Evolutionary conservation across 2,329 filamentous ascomycete species (phyloP), one percentile per base, ranked within the genome.

Genomic region (Dothidotthia symphoricarpi): DNA sequence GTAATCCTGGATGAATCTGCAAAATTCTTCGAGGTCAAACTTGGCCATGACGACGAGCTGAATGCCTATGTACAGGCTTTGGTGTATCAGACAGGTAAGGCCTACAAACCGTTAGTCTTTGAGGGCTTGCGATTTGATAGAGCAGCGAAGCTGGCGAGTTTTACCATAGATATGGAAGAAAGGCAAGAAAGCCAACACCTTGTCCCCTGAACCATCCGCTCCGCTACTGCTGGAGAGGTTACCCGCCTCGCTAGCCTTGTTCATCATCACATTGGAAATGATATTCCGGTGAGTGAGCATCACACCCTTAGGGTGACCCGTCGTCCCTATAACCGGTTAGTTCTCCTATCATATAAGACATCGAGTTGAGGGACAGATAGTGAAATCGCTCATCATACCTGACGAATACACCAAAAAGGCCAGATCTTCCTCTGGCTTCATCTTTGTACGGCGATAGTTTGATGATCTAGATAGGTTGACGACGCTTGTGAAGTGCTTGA

Each of bases 91-190:
- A 53, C 80, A 84, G 10, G 81, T 86, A 16, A 95, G 76, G 6
- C 85, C 85, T 69, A 11, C 14, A 4, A 0, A 6, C 24, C 24
- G 22, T 54, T 35, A 55, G 45, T n/a, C n/a, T n/a, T n/a, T n/a
- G n/a, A n/a, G n/a, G n/a, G n/a, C n/a, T n/a, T n/a, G n/a, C n/a
- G n/a, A n/a, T n/a, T n/a, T n/a, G n/a, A n/a, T n/a, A n/a, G n/a
- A n/a, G n/a, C n/a, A n/a, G n/a, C n/a, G n/a, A n/a, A n/a, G n/a
- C n/a, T n/a, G n/a, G n/a, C n/a, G n/a, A n/a, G n/a, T n/a, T 78
- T 51, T 67, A 85, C 77, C 88, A 59, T 95, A 95, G 47, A 95
- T 90, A 62, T 95, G 89, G 69, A 89, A 95, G 65, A 95, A 93
- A 0, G 90, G 90, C 9, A 95, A 67, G 41, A 95, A 84, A 2